A percentile compares a stretch with the other conserved stretches of the same genome.
Conservation (phyloP, 371 early-diverging fungal species). For the Aphelidium insulamus region DNA sequence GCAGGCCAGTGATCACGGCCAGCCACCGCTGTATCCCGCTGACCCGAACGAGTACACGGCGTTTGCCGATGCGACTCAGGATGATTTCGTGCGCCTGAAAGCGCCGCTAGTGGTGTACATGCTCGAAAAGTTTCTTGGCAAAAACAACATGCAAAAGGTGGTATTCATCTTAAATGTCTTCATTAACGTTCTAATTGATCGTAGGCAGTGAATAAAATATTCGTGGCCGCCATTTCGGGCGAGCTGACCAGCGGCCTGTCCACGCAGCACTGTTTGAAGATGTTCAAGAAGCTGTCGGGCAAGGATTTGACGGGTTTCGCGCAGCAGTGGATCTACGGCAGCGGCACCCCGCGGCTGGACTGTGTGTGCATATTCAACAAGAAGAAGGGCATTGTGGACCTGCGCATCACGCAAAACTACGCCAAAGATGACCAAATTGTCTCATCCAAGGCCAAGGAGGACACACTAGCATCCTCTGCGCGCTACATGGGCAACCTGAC, state of each 20-base stretch:
- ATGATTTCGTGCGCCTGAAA: conserved; percentile 59
- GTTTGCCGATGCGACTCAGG: conserved; percentile 36
- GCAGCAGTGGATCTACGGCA: conserved; percentile 78
- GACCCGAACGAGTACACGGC: too few relatives aligned
- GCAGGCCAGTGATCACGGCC: conserved; percentile 52
- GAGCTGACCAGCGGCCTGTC: conserved; percentile 44
- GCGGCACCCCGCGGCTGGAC: conserved; percentile 65
- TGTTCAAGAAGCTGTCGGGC: conserved; percentile 56
- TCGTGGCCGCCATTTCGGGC: conserved; percentile 55
- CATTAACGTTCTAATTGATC: too few relatives aligned
- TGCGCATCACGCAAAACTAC: conserved; percentile 57
- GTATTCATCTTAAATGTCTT: conserved; percentile 31
- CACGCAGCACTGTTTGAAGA: conserved; percentile 54
- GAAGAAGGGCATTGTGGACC: conserved; percentile 80
- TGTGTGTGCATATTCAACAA: conserved; percentile 63
- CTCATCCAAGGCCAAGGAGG: conserved; percentile 2
- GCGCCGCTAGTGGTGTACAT: conserved; percentile 72
- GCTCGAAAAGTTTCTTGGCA: conserved; percentile 75
- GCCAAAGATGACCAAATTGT: conserved; percentile 37
- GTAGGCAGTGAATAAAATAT: too few relatives aligned
- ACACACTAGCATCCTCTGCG: background rate
- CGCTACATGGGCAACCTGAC: conserved; percentile 47
- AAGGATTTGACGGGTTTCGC: conserved; percentile 56
- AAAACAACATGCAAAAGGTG: too few relatives aligned
- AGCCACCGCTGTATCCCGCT: conserved; percentile 53